Base-by-base conservation (phyloP, 352 stramenopile genomes). In the Globisporangium sylvaticum region DNA sequence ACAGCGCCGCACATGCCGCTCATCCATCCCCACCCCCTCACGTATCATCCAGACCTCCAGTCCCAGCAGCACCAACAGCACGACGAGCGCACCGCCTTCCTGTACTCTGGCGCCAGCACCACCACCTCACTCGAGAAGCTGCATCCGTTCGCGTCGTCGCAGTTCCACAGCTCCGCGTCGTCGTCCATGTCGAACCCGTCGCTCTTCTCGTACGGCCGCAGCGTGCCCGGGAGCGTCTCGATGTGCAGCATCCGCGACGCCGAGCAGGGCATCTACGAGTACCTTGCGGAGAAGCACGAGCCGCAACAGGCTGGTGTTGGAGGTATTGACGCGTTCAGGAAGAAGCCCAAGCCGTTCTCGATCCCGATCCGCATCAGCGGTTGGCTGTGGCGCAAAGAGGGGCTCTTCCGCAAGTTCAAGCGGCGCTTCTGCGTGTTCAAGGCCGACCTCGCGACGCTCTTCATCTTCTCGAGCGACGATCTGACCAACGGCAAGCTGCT, bases 391-490 rank as follows among this genome's bases (percentile, higher is more conserved):
- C 80, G 83, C 18, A 74, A 72, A 1, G 83, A 89, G 62, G 83
- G 79, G 0, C 25, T 73, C 15, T 78, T 88, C 58, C 57, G 72
- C 22, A 76, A 67, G 24, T 87, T 78, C 69, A 73, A 71, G 20
- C 71, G 77, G 15, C 79, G 83, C 10, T 88, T 89, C 57, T 89
- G 83, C 58, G 79, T 88, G 59, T 91, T 91, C 58, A 70, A 81
- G 12, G 73, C 80, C 18, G 58, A 76, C 10, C 56, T 57, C 3
- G 66, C 74, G 48, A 68, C 79, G 58, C 70, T 91, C 7, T 77
- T 68, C 22, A 34, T 89, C 18, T 89, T 79, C 58, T 75, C 73
- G 5, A 71, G 76, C 62, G 82, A 87, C 52, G 68, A 85, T 32
- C 82, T 73, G 22, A 63, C 74, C 1, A 73, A 71, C 29, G 60